phyloP scores from a whole-genome alignment of 805 yeast genomes.

The Isabelozyma pseudorhagii region DNA sequence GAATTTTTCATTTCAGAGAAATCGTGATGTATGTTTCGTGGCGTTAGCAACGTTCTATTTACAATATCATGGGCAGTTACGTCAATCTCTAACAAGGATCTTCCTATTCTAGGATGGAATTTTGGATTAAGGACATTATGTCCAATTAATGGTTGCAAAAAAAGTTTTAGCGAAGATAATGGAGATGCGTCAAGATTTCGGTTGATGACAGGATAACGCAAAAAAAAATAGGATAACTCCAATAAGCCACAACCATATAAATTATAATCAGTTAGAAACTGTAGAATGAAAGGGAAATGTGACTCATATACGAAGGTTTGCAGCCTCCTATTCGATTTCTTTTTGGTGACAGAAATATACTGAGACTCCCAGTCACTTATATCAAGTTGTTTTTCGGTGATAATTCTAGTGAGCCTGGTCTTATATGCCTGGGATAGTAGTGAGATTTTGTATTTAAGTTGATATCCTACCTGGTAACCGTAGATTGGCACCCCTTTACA shows the following conservation, averaged over 20 bases:
- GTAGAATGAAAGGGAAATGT: conserved; percentile 74
- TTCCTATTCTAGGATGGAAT: conserved; percentile 47
- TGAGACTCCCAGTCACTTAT: neutral
- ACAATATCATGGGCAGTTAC: conserved; percentile 54
- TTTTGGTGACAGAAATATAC: neutral
- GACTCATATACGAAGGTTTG: conserved; percentile 52
- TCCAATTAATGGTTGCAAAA: conserved; percentile 16
- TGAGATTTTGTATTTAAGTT: conserved; percentile 65
- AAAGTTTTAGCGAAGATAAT: conserved; percentile 8
- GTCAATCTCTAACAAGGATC: conserved; percentile 71
- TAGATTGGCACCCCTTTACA: conserved; percentile 81
- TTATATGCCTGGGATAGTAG: conserved; percentile 60
- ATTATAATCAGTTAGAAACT: conserved; percentile 80
- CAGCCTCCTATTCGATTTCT: neutral
- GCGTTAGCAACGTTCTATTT: conserved; percentile 48
- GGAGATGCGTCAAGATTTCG: conserved; percentile 1
- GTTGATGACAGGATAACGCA: conserved; percentile 53
- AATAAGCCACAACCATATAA: conserved; percentile 84
- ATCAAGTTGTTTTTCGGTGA: conserved; percentile 18
- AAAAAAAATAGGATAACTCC: conserved; percentile 41
- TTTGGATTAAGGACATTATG: conserved; percentile 26
- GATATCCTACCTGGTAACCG: conserved; percentile 71
- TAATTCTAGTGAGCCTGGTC: conserved; percentile 50
- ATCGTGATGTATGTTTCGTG: conserved; percentile 49
- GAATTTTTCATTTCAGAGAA: conserved; percentile 36